phyloP scores from a whole-genome alignment of 768 basidiomycete species.

The Auricularia cornea region DNA sequence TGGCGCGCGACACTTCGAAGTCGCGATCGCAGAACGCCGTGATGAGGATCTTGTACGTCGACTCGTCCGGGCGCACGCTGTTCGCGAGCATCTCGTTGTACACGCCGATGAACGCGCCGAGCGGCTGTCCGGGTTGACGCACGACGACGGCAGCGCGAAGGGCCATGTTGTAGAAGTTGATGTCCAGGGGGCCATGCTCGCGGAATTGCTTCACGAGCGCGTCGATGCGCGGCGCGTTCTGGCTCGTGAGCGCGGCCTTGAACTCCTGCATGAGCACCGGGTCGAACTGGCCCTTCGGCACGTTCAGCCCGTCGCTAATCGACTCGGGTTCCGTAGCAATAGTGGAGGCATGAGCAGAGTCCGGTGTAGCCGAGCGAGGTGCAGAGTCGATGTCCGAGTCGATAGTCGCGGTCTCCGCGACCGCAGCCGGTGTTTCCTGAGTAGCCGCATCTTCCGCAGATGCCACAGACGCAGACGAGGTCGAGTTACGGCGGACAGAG shows the following conservation, averaged over 20 bases:
- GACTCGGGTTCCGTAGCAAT: constrained; percentile 5
- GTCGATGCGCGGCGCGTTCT: not conserved
- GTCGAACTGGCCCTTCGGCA: not conserved
- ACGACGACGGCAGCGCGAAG: constrained; percentile 43
- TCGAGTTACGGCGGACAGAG: constrained; percentile 42
- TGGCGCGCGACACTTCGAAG: constrained; percentile 44
- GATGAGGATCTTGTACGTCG: constrained; percentile 58
- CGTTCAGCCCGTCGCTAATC: not conserved
- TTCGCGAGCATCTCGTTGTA: constrained; percentile 65
- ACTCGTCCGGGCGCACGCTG: constrained; percentile 50
- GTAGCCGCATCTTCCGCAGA: constrained; percentile 5
- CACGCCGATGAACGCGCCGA: constrained; percentile 49
- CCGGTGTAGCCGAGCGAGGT: not conserved
- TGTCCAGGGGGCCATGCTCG: constrained; percentile 14
- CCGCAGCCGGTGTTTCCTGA: not conserved
- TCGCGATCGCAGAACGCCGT: constrained; percentile 58
- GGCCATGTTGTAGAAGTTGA: constrained; percentile 55
- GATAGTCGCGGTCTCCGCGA: too few species aligned
- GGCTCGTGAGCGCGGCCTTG: not conserved
- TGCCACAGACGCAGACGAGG: constrained; percentile 1
- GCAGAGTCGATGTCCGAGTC: not conserved
- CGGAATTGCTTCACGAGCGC: constrained; percentile 4
- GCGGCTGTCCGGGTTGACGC: constrained; percentile 42
- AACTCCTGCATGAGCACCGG: not conserved
- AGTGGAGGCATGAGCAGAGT: constrained; percentile 12